Conservation (phyloP, 495 filamentous ascomycete genomes). For the Talaromyces stipitatus region DNA sequence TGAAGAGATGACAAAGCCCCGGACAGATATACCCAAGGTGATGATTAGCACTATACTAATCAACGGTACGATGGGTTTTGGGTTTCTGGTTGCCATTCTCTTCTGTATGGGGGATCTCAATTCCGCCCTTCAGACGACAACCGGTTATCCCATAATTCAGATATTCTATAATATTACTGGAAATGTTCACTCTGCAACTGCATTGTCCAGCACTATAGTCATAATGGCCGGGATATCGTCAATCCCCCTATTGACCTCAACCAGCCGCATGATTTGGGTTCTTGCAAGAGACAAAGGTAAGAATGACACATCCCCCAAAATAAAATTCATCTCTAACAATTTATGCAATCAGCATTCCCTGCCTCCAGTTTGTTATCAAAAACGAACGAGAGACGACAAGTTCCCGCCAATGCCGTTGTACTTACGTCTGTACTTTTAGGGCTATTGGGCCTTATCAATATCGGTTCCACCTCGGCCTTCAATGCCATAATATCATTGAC, state of each 20-base stretch:
- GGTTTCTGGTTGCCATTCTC: conserved; percentile 6
- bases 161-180: conserved; percentile 23
- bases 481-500: too few species aligned
- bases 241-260: conserved; percentile 41
- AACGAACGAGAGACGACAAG: neutral
- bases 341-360: conserved; percentile 42
- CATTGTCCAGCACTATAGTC: neutral
- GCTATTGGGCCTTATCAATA: too few species aligned
- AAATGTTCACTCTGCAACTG: neutral
- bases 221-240: conserved; percentile 41
- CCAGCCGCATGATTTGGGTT: conserved; percentile 49
- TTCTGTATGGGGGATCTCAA: conserved; percentile 37
- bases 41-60: conserved; percentile 43
- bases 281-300: conserved; percentile 48
- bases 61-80: conserved; percentile 25
- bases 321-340: too few species aligned
- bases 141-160: conserved; percentile 45
- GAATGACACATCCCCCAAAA: conserved; percentile 13
- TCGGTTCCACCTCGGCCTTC: too few species aligned
- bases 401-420: neutral
- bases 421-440: too few species aligned
- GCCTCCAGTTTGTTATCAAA: conserved; percentile 27
- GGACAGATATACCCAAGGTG: neutral
- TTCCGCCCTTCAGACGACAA: conserved; percentile 21
- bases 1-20: neutral